These are phyloP conservation scores for Pyrenula massariospora DNA, from an alignment of 495 filamentous ascomycete genomes.

Conservation along the genomic window DNA sequence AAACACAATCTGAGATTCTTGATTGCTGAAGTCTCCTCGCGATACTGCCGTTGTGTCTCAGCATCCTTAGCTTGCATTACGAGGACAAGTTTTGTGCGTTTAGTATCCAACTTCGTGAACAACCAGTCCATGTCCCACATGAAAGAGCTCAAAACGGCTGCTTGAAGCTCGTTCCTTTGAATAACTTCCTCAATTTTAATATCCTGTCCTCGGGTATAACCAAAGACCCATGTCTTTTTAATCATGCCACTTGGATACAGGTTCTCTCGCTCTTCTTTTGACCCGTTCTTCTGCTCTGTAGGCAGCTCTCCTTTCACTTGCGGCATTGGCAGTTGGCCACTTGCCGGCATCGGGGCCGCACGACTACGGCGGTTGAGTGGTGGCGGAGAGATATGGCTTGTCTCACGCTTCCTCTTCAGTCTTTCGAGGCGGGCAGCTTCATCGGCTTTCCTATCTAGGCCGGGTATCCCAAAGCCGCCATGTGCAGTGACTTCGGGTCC, in stretches of 20 bases:
- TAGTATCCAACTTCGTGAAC: slow-evolving; percentile 42
- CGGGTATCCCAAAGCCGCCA: slow-evolving; percentile 21
- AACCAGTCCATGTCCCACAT: slow-evolving; percentile 76
- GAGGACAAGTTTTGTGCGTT: slow-evolving; percentile 45
- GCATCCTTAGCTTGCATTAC: slow-evolving; percentile 59
- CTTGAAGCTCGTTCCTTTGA: slow-evolving; percentile 52
- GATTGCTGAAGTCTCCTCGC: slow-evolving; percentile 37
- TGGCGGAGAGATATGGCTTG: slow-evolving; percentile 25
- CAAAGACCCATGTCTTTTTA: slow-evolving; percentile 68
- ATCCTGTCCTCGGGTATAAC: slow-evolving; percentile 50
- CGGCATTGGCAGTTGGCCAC: slow-evolving; percentile 10
- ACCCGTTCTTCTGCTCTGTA: background rate
- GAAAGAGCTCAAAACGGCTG: slow-evolving; percentile 78
- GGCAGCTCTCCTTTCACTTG: slow-evolving; percentile 1
- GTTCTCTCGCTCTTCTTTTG: slow-evolving; percentile 19
- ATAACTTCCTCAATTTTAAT: slow-evolving; percentile 89
- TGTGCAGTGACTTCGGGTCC: background rate
- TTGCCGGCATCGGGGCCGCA: slow-evolving; percentile 8
- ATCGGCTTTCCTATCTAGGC: slow-evolving; percentile 69
- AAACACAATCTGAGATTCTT: slow-evolving; percentile 60
- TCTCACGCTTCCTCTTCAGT: slow-evolving; percentile 46
- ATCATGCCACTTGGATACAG: slow-evolving; percentile 62
- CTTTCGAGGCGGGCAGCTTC: slow-evolving; percentile 74
- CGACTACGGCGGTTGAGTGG: slow-evolving; percentile 7
- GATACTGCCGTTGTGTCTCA: slow-evolving; percentile 26